Base-by-base conservation (phyloP, 2,329 filamentous ascomycete genomes). In the Fusarium heterosporum region DNA sequence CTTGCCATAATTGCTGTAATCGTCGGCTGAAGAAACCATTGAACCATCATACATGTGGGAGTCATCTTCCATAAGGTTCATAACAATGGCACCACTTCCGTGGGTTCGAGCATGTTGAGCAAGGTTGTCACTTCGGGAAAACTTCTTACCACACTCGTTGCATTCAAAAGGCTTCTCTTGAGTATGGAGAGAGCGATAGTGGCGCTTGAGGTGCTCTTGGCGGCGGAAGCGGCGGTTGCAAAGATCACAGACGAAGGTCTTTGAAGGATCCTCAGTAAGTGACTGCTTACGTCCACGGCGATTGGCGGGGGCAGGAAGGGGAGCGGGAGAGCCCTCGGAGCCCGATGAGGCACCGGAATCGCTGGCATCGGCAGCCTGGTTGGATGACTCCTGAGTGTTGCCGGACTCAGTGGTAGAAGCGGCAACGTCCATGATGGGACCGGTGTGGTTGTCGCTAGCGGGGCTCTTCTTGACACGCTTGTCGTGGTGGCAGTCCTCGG, bases 81-180 rank as follows among this genome's bases (percentile, higher is more conserved):
- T 95, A 74, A 96, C 90, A 69, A 97, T 92, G 63, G 93, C 92
- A 64, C 93, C 93, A 60, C 90, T 91, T 56, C 93, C 93, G 76
- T 99, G 96, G 6, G 96, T 99, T 66, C 96, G 89, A 68, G 96
- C 90, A 78, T 99, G 96, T 82, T 99, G 96, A 25, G 93, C 92
- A 16, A 99, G 87, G 84, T 99, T 99, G 82, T 99, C 96, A 73
- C 93, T 97, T 74, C 96, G 91, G 19, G 95, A 98, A 83, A 98
- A 99, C 85, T 97, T 97, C 90, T 99, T 99, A 73, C 96, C 95
- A 76, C 96, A 99, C 82, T 99, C 95, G 70, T 89, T 88, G 85
- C 96, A 99, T 82, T 97, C 93, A 75, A 98, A 99, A 7, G 96
- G 96, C 89, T 98, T 99, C 78, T 98, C 96, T 76, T 97, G 91